Evolutionary conservation across 371 early-diverging fungal genomes (phyloP), one percentile per base, ranked within the genome.

Genomic region (Mortierella sp.): DNA sequence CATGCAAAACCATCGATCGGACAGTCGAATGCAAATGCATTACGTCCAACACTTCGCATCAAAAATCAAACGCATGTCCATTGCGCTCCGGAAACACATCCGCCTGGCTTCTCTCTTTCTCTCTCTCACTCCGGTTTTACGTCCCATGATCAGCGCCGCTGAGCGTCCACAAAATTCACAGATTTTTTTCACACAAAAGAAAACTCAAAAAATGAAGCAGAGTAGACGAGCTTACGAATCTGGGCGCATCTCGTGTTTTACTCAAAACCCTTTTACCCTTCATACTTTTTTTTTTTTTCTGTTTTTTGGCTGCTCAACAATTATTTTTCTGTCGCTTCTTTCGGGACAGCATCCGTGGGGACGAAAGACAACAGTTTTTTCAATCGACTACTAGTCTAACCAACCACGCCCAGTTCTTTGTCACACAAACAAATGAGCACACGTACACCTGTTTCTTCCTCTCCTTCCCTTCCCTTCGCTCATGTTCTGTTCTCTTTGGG

Each of bases 321-420:
- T 43, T n/a, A 6, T 60, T 38, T 21, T 38, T 38, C 1, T 32
- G 7, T 27, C n/a, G 24, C 56, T 74, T 54, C 27, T 60, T 27
- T 75, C 75, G 75, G 75, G 63, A 75, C 75, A 46, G 3, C 48
- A 75, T 75, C 75, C 75, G 75, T 48, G 32, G 16, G 60, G 60
- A 46, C 14, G 16, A 16, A 18, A 18, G 32, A 27, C 4, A 4
- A 5, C 1, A 2, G 35, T 35, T 35, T 35, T 32, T 16, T 32
- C 29, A 60, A 29, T 60, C 60, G 58, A 60, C 60, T 6, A 60
- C 27, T 27, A n/a, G n/a, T n/a, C n/a, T n/a, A 49, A 72, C 41
- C 70, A 41, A 48, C 27, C 49, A 27, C 54, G 0, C 21, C 14
- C 21, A 4, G 3, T 35, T 54, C 29, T 63, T 65, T 65, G 65